phyloP scores from a whole-genome alignment of 371 early-diverging fungal genomes.

The Blakeslea trispora region DNA sequence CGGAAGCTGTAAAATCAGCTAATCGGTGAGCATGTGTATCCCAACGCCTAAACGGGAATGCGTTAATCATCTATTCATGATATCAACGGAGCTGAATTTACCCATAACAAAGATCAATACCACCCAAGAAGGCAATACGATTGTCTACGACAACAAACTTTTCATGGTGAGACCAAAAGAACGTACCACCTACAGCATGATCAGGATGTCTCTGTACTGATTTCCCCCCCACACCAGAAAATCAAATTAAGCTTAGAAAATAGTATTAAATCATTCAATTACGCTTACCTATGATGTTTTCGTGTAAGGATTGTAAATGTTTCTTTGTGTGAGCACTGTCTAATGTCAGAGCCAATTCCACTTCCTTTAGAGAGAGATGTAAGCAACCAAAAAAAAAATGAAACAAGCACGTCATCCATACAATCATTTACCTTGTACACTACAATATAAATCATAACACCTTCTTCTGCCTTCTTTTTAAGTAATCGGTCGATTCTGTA shows the following conservation, averaged over 20 bases:
- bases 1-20: conserved; percentile 50
- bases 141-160: conserved; percentile 77
- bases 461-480: conserved; percentile 85
- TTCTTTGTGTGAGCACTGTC: conserved; percentile 83
- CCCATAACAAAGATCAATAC: conserved; percentile 82
- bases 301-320: conserved; percentile 70
- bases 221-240: too few species aligned
- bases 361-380: conserved; percentile 54
- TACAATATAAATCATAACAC: conserved; percentile 86
- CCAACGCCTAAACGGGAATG: conserved; percentile 63
- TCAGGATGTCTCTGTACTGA: conserved; percentile 74
- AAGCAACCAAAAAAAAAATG: conserved; percentile 2
- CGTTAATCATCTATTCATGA: too few species aligned
- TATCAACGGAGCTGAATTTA: conserved; percentile 10
- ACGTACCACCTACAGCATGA: conserved; percentile 62
- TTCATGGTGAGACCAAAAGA: conserved; percentile 85
- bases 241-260: too few species aligned
- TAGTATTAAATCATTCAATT: too few species aligned
- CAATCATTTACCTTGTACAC: conserved; percentile 75
- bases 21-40: conserved; percentile 62
- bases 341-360: conserved; percentile 74
- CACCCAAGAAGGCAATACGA: conserved; percentile 78
- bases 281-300: conserved; percentile 68
- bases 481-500: conserved; percentile 83
- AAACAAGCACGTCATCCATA: too few species aligned